Conservation (phyloP, 345 rosid genomes). For the Turnera subulata region DNA sequence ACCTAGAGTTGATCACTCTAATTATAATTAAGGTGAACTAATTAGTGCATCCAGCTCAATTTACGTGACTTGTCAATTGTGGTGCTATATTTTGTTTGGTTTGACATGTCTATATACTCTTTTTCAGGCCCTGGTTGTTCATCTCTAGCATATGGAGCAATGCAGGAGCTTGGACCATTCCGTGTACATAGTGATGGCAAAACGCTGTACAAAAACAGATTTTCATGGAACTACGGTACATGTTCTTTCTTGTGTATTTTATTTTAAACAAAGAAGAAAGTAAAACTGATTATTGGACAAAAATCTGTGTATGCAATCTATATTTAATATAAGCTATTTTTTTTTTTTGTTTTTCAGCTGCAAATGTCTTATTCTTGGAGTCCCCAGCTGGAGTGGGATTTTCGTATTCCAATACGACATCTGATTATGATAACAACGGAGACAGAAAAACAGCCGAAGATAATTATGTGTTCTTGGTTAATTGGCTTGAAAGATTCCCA, state of each 20-base stretch:
- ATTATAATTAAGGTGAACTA: too few relatives aligned
- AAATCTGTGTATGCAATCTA: too few relatives aligned
- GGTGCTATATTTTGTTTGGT: too few relatives aligned
- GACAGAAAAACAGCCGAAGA: constrained; percentile 27
- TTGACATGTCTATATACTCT: too few relatives aligned
- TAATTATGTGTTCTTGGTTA: constrained; percentile 28
- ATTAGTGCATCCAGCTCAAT: too few relatives aligned
- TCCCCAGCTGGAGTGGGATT: constrained; percentile 46
- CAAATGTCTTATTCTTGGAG: constrained; percentile 37
- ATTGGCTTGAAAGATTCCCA: constrained; percentile 35
- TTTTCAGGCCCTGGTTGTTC: constrained; percentile 44
- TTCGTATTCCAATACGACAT: constrained; percentile 32
- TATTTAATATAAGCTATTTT: neutral
- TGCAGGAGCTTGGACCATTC: constrained; percentile 48
- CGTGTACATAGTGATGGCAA: constrained; percentile 38
- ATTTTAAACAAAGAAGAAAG: too few relatives aligned
- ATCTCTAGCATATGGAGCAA: constrained; percentile 40
- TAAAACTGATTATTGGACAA: too few relatives aligned
- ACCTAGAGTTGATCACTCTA: too few relatives aligned
- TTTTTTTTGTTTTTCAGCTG: constrained; percentile 18
- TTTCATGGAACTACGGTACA: constrained; percentile 35
- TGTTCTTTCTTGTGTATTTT: neutral
- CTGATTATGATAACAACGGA: constrained; percentile 22
- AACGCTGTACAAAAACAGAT: constrained; percentile 29
- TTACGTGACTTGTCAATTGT: too few relatives aligned